Percentiles rank a stretch among this genome's conserved stretches.
phyloP scores from a whole-genome alignment of 768 basidiomycete species.

The Kondoa malvinella region DNA sequence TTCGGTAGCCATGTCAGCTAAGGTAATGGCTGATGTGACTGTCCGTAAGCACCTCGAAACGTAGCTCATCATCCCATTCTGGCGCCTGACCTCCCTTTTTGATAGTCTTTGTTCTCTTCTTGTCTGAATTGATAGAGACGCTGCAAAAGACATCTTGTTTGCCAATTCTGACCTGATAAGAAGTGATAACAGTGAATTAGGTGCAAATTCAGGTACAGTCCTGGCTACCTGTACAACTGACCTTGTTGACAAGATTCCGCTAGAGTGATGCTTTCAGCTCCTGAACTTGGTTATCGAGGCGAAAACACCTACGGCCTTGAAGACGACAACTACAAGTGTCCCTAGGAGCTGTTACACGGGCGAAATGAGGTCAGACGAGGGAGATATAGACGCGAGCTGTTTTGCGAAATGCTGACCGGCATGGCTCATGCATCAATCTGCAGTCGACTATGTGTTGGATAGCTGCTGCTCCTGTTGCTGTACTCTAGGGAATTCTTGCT shows the following conservation, averaged over 20 bases:
- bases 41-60: conserved; percentile 40
- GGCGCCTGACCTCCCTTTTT: conserved; percentile 83
- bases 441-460: not conserved
- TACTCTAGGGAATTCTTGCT: too few species aligned
- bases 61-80: conserved; percentile 75
- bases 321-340: conserved; percentile 64
- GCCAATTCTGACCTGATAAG: conserved; percentile 60
- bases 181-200: conserved; percentile 14
- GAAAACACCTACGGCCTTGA: conserved; percentile 56
- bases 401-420: not conserved
- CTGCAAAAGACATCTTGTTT: conserved; percentile 81
- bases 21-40: not conserved
- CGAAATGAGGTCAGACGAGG: not conserved
- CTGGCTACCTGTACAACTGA: not conserved
- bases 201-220: not conserved
- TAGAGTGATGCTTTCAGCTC: conserved; percentile 17
- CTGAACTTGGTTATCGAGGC: conserved; percentile 10
- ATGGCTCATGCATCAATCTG: not conserved
- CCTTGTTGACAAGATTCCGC: conserved; percentile 25
- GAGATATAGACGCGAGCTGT: not conserved
- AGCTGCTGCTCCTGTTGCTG: not conserved
- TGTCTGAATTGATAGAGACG: conserved; percentile 45
- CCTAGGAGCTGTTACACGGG: conserved; percentile 42
- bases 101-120: conserved; percentile 54
- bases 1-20: too few species aligned